Evolutionary conservation across 2,329 filamentous ascomycete species (phyloP), one percentile per base, ranked within the genome.

Genomic region (Aspergillus sclerotialis): DNA sequence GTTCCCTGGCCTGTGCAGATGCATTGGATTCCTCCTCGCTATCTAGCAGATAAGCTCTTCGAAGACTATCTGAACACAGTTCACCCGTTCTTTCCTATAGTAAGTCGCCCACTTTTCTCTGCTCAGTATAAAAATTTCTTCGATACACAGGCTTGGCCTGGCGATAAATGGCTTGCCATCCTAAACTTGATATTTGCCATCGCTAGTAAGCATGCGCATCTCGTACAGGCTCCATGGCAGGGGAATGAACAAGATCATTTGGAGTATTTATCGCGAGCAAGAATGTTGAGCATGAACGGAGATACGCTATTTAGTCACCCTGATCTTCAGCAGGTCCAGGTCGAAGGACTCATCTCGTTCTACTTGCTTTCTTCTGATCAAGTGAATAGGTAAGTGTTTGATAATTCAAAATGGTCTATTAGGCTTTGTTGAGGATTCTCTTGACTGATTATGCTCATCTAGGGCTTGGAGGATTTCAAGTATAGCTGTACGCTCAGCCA

Each of bases 111-210:
- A 4, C 60, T 63, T 8, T 67, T 69, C 34, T 42, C 49, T 4
- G 50, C 53, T 11, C 63, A 67, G 32, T 69, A 65, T 31, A 53
- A 49, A 34, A 59, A 52, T 7, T 64, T 65, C 31, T 63, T 53
- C 28, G 58, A 58, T 15, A 54, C 49, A 12, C 42, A 46, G 15
- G 54, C 53, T 19, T 49, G 55, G 5, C 58, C 58, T 7, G 58
- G 58, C 3, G 57, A 60, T 34, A 63, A 60, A 35, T 65, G 62
- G 61, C 49, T 68, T 27, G 64, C 65, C 11, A 67, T 67, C 15
- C 42, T 69, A 38, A 68, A 69, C 33, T 49, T 68, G 48, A 65
- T 69, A 3, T 67, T 69, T 34, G 65, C 65, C 18, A 67, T 69
- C 31, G 53, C 54, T 4, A 58, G 64, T 17, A 60, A 61, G 35